phyloP scores from a whole-genome alignment of 768 basidiomycete species.

The Suillus lakei region DNA sequence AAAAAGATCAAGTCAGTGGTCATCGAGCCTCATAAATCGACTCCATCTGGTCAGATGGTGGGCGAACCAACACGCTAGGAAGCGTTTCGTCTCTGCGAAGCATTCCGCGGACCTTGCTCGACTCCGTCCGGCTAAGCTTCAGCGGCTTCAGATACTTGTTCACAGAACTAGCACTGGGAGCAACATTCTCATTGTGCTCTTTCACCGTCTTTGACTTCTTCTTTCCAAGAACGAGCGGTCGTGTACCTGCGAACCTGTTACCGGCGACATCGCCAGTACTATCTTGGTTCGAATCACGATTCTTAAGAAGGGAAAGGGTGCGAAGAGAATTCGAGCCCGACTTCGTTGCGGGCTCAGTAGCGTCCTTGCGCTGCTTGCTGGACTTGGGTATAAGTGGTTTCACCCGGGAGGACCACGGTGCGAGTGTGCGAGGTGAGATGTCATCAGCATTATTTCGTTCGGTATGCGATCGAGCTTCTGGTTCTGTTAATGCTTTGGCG shows the following conservation, averaged over 20 bases:
- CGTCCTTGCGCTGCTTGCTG: slow-evolving; percentile 49
- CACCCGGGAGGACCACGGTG: slow-evolving; percentile 55
- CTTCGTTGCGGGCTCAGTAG: slow-evolving; percentile 29
- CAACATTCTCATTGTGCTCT: slow-evolving; percentile 38
- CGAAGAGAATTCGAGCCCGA: slow-evolving; percentile 53
- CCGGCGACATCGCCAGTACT: slow-evolving; percentile 19
- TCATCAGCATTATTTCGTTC: slow-evolving; percentile 13
- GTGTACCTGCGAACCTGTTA: slow-evolving; percentile 39
- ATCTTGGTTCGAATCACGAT: slow-evolving; percentile 51
- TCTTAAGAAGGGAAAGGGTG: slow-evolving; percentile 64
- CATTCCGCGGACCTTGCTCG: slow-evolving; percentile 61
- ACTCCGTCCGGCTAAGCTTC: slow-evolving; percentile 64
- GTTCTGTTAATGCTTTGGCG: slow-evolving; percentile 10
- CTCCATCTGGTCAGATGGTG: slow-evolving; percentile 57
- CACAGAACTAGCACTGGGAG: slow-evolving; percentile 36
- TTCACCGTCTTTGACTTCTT: slow-evolving; percentile 47
- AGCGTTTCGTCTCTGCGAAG: slow-evolving; percentile 60
- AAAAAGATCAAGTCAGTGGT: slow-evolving; percentile 9
- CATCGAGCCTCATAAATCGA: slow-evolving; percentile 50
- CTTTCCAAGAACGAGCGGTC: slow-evolving; percentile 63
- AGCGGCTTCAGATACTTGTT: slow-evolving; percentile 62
- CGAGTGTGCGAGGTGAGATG: slow-evolving; percentile 36
- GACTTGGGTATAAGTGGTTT: slow-evolving; percentile 58
- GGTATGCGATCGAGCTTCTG: background rate
- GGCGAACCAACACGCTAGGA: slow-evolving; percentile 64